Evolutionary conservation across 495 filamentous ascomycete genomes (phyloP).

Genomic region (Wilcoxina mikolae): DNA sequence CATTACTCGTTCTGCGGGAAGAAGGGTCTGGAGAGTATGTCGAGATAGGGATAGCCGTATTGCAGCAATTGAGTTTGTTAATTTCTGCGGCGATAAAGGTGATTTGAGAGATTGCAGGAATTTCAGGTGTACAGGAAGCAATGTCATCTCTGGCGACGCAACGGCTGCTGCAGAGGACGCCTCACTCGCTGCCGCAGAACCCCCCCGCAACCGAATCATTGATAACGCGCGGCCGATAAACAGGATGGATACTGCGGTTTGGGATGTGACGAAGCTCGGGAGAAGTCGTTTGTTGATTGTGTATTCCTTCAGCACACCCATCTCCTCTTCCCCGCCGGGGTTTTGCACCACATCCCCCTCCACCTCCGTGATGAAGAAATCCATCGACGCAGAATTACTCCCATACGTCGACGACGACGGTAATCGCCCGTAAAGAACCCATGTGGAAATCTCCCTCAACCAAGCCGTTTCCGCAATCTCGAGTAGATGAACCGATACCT

Average conservation of each 20-base stretch:
- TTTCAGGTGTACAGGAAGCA: constrained; percentile 57
- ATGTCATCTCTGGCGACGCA: constrained; percentile 43
- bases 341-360: constrained; percentile 31
- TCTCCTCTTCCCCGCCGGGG: constrained; percentile 29
- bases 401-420: constrained; percentile 45
- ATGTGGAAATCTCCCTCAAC: constrained; percentile 76
- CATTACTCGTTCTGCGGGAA: constrained; percentile 60
- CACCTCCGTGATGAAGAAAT: constrained; percentile 59
- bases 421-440: constrained; percentile 75
- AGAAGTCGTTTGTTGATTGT: constrained; percentile 41
- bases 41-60: constrained; percentile 71
- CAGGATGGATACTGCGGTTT: constrained; percentile 66
- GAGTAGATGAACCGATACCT: constrained; percentile 53
- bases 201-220: constrained; percentile 47
- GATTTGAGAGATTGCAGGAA: constrained; percentile 54
- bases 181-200: constrained; percentile 16
- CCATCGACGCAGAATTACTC: constrained; percentile 33
- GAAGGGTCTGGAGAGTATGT: constrained; percentile 61
- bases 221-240: constrained; percentile 85
- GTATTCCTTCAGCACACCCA: constrained; percentile 37
- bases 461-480: constrained; percentile 72
- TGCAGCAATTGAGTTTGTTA: constrained; percentile 54
- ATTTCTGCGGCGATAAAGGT: constrained; percentile 54
- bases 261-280: constrained; percentile 60
- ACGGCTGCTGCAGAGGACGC: constrained; percentile 27